A percentile compares a stretch with the other conserved stretches of the same genome.
Evolutionary conservation across 2,329 filamentous ascomycete species (phyloP).

Genomic region (Fusarium albosuccineum): DNA sequence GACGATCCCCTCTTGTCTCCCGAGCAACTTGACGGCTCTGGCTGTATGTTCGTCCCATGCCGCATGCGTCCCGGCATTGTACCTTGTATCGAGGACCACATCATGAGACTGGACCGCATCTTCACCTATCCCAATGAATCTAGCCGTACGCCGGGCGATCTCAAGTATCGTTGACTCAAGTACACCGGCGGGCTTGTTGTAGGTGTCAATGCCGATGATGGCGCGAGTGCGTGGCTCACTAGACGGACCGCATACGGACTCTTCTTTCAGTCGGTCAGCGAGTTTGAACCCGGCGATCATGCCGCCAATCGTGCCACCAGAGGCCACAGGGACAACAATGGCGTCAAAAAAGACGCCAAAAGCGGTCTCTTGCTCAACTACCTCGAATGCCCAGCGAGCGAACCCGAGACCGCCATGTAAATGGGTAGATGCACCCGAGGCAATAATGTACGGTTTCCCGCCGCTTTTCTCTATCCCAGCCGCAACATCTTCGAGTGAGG

Average conservation of each 20-base stretch:
- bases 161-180: not conserved
- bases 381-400: not conserved
- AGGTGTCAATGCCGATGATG: slow-evolving; percentile 4
- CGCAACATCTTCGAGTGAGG: not conserved
- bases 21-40: not conserved
- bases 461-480: not conserved
- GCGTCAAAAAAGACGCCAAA: not conserved
- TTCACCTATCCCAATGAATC: not conserved
- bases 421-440: not conserved
- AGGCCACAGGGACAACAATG: slow-evolving; percentile 11
- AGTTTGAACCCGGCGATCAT: slow-evolving; percentile 14
- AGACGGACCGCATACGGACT: too few relatives aligned
- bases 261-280: not conserved
- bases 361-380: not conserved
- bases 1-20: not conserved
- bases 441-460: not conserved
- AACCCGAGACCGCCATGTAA: not conserved
- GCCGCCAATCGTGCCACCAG: slow-evolving; percentile 8
- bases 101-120: not conserved
- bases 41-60: not conserved
- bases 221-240: too few relatives aligned
- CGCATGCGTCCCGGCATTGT: not conserved
- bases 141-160: not conserved
- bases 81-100: slow-evolving; percentile 1
- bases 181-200: slow-evolving; percentile 2